These are phyloP conservation scores for Xylariaceae sp. DNA, from an alignment of 2,329 filamentous ascomycete genomes.

Conservation along the genomic window DNA sequence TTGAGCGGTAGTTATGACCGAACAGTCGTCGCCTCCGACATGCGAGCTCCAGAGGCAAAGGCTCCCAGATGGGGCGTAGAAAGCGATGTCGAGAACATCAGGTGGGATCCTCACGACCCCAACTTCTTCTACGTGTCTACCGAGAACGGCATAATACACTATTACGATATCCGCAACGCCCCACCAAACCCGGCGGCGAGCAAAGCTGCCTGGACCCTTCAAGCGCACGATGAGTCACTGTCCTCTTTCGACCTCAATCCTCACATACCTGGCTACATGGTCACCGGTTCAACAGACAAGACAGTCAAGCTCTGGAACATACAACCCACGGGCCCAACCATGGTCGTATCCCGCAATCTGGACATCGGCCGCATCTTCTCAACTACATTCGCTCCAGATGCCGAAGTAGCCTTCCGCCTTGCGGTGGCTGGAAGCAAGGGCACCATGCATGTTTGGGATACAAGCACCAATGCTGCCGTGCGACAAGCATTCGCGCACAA, in stretches of 20 bases:
- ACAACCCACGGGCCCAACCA: slow-evolving; percentile 70
- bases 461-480: slow-evolving; percentile 84
- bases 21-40: slow-evolving; percentile 90
- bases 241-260: slow-evolving; percentile 92
- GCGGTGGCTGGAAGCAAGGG: slow-evolving; percentile 95
- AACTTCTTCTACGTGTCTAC: slow-evolving; percentile 97
- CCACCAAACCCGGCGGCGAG: slow-evolving; percentile 68
- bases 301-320: slow-evolving; percentile 98
- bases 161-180: slow-evolving; percentile 78
- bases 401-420: slow-evolving; percentile 85
- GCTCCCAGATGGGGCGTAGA: slow-evolving; percentile 87
- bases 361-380: slow-evolving; percentile 95
- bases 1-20: slow-evolving; percentile 93
- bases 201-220: slow-evolving; percentile 89
- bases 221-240: slow-evolving; percentile 89
- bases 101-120: slow-evolving; percentile 88
- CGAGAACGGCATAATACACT: slow-evolving; percentile 86
- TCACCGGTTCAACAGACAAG: slow-evolving; percentile 89
- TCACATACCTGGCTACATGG: slow-evolving; percentile 86
- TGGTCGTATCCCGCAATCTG: slow-evolving; percentile 88
- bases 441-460: slow-evolving; percentile 91
- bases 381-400: slow-evolving; percentile 82
- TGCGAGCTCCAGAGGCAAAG: slow-evolving; percentile 84
- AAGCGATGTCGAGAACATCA: slow-evolving; percentile 87
- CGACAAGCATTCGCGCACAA: slow-evolving; percentile 76